A percentile compares a stretch with the other conserved stretches of the same genome.
phyloP scores from a whole-genome alignment of 352 stramenopile genomes.

The Pythium volutum region DNA sequence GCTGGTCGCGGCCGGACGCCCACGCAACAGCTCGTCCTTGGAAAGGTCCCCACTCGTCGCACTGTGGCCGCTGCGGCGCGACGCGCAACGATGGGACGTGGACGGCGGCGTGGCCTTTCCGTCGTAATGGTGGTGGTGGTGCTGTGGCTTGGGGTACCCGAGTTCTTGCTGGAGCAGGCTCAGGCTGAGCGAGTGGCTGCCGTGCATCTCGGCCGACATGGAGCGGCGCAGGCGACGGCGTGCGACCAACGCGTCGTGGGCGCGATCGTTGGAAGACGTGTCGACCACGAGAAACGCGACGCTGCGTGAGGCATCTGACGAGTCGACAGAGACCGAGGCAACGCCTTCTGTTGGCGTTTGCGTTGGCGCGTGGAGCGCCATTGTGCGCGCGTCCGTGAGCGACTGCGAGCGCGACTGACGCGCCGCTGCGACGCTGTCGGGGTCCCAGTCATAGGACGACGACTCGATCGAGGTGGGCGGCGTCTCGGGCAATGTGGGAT shows the following conservation, averaged over 20 bases:
- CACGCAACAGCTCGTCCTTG: conserved; percentile 23
- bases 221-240: conserved; percentile 34
- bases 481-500: not conserved
- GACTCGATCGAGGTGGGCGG: conserved; percentile 8
- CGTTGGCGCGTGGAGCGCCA: not conserved
- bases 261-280: not conserved
- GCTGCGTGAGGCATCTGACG: not conserved
- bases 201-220: conserved; percentile 51
- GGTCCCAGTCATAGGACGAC: conserved; percentile 13
- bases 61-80: conserved; percentile 19
- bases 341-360: not conserved
- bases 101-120: not conserved
- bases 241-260: conserved; percentile 9
- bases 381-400: conserved; percentile 19
- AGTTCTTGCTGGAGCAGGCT: conserved; percentile 75
- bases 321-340: not conserved
- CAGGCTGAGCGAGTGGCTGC: conserved; percentile 39
- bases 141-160: conserved; percentile 55
- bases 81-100: not conserved
- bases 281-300: conserved; percentile 5
- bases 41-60: conserved; percentile 25
- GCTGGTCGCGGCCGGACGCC: conserved; percentile 22
- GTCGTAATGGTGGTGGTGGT: not conserved
- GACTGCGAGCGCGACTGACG: conserved; percentile 23
- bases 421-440: conserved; percentile 4